Percentiles rank a stretch among this genome's conserved stretches.
Conservation (phyloP, 192 early-diverging fungal species). For the Podila horticola region DNA sequence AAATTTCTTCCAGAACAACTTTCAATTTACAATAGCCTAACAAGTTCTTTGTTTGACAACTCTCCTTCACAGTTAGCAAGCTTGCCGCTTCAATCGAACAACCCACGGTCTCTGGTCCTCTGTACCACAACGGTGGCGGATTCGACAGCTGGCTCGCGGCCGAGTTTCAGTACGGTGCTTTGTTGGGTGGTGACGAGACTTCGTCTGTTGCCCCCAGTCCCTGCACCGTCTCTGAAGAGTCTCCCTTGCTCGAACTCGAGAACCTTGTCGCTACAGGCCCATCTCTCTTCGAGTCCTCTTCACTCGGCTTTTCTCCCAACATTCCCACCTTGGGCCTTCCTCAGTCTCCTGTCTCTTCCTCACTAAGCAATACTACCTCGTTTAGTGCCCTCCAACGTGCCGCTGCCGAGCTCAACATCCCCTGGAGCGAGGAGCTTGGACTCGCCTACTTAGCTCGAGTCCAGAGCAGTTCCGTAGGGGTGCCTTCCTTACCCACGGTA, state of each 20-base stretch:
- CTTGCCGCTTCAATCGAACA: slow-evolving; percentile 25
- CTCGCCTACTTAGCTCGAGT: slow-evolving; percentile 6
- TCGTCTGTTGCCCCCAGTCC: slow-evolving; percentile 10
- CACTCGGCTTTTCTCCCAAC: not conserved
- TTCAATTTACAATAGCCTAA: not conserved
- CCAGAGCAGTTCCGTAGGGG: not conserved
- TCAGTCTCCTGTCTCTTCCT: not conserved
- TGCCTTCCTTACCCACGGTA: not conserved
- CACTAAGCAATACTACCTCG: slow-evolving; percentile 1
- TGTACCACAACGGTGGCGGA: slow-evolving; percentile 8
- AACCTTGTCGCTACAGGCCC: not conserved
- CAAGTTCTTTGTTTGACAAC: not conserved
- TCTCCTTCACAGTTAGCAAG: slow-evolving; percentile 16
- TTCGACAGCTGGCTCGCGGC: slow-evolving; percentile 32
- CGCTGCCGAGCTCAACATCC: slow-evolving; percentile 27
- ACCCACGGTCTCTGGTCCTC: not conserved
- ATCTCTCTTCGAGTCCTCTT: slow-evolving; percentile 13
- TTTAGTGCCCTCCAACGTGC: slow-evolving; percentile 14
- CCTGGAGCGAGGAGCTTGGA: slow-evolving; percentile 24
- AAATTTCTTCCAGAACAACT: too few relatives aligned
- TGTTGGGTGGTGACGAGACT: slow-evolving; percentile 9
- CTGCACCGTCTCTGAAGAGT: not conserved
- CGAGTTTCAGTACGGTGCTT: slow-evolving; percentile 16
- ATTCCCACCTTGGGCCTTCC: not conserved
- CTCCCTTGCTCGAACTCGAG: slow-evolving; percentile 14